phyloP scores from a whole-genome alignment of 768 basidiomycete genomes.

The Leccinum ochraceum region DNA sequence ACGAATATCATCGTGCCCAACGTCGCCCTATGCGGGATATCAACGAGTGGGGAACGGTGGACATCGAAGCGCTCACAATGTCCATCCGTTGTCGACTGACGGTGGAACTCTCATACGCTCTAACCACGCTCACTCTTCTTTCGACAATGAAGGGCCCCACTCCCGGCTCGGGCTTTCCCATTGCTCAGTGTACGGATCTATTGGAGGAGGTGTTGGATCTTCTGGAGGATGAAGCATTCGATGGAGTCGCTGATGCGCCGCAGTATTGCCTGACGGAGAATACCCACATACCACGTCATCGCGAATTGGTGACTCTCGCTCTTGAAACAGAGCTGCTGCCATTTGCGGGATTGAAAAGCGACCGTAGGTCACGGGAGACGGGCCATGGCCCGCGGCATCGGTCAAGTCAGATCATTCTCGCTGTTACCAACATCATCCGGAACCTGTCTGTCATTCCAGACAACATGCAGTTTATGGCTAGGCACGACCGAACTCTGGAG shows the following conservation, averaged over 20 bases:
- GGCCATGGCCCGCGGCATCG: slow-evolving; percentile 61
- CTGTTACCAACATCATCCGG: slow-evolving; percentile 77
- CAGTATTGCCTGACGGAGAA: slow-evolving; percentile 31
- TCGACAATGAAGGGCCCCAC: slow-evolving; percentile 72
- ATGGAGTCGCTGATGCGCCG: slow-evolving; percentile 38
- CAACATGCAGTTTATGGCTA: slow-evolving; percentile 67
- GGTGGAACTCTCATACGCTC: slow-evolving; percentile 83
- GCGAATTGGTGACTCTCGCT: slow-evolving; percentile 58
- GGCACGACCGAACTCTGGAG: slow-evolving; percentile 62
- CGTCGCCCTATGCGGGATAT: slow-evolving; percentile 66
- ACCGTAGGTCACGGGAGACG: slow-evolving; percentile 51
- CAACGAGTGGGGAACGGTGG: slow-evolving; percentile 85
- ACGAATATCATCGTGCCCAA: slow-evolving; percentile 53
- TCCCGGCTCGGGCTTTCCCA: slow-evolving; percentile 63
- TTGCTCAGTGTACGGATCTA: slow-evolving; percentile 75
- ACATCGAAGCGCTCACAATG: slow-evolving; percentile 93
- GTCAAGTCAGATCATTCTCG: slow-evolving; percentile 60
- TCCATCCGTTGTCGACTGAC: slow-evolving; percentile 84
- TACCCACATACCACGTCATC: slow-evolving; percentile 57
- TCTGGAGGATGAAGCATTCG: slow-evolving; percentile 80
- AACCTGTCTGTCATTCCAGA: slow-evolving; percentile 79
- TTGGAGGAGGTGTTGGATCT: slow-evolving; percentile 87
- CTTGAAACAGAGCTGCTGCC: slow-evolving; percentile 57
- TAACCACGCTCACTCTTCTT: slow-evolving; percentile 83
- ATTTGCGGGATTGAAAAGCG: slow-evolving; percentile 54